Evolutionary conservation across 495 filamentous ascomycete genomes (phyloP), one percentile per base, ranked within the genome.

Genomic region (Podospora pseudoanserina): DNA sequence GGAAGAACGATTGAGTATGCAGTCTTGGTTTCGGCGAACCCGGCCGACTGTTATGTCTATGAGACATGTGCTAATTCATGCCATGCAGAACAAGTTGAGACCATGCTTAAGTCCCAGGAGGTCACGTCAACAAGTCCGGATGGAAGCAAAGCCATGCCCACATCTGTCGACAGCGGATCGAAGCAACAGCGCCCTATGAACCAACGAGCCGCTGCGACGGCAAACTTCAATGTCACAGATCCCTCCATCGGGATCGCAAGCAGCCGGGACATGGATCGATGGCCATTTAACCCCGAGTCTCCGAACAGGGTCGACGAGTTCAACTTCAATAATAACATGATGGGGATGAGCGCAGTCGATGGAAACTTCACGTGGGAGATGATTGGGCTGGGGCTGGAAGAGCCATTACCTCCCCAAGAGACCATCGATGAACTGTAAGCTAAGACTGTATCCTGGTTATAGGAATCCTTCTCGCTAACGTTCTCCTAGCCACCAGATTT

Each of bases 351-450:
- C 70, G 79, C 73, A 15, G 79, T 83, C 64, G 78, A 84, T 68
- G 78, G 81, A 65, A 81, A 83, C 79, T 82, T 89, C 76, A 76
- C 84, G 19, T 97, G 93, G 94, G 94, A 97, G 72, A 91, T 99
- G 90, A 96, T 99, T 63, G 89, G 92, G 28, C 78, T 99, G 63
- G 96, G 94, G 18, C 76, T 99, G 65, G 93, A 97, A 68, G 95
- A 99, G 75, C 92, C 96, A 63, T 81, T 98, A 39, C 95, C 95
- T 1, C 83, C 86, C 9, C 92, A 91, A 72, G 94, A 97, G 67
- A 90, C 92, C 9, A 91, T 97, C 64, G 91, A 97, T 74, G 92
- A 97, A 73, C 77, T 99, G 92, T 97, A 85, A 74, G 88, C 82
- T 20, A 5, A 26, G 20, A 26, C 23, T 39, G 13, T 19, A 5